Evolutionary conservation across 2,329 filamentous ascomycete species (phyloP), one percentile per base, ranked within the genome.

Genomic region (Aaosphaeria arxii): DNA sequence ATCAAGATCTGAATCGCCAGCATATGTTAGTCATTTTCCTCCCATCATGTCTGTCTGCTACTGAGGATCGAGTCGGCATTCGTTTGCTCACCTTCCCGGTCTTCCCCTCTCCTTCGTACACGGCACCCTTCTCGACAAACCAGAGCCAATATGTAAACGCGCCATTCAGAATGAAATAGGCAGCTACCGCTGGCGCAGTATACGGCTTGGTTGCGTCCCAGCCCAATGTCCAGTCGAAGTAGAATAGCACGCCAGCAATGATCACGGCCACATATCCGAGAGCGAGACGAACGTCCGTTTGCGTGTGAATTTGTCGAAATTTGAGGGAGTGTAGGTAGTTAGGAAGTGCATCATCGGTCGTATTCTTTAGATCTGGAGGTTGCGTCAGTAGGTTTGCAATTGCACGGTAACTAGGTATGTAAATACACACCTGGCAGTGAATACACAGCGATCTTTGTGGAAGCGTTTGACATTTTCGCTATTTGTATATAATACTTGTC

Each of bases 261-360:
- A 80, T 70, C 62, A 97, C 91, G 51, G 91, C 88, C 17, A 78
- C 72, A 74, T 95, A 97, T 54, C 94, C 94, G 6, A 99, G 78
- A 0, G 77, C 80, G 41, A 99, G 84, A 46, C 90, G 89, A 42
- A 95, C 82, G 64, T 97, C 91, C 61, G 85, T 84, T 42, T 94
- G 84, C 49, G 74, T 80, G 74, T 97, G 87, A 55, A 88, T 85
- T 73, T 95, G 91, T 54, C 76, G 81, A 78, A 96, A 96, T 57
- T 80, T 85, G 69, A 97, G 84, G 31, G 85, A 88, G 73, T 89
- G 92, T 54, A 99, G 85, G 77, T 97, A 97, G 74, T 94, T 91
- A 50, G 88, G 85, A 51, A 99, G 86, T 48, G 91, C 90, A 74
- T 99, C 94, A 75, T 99, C 94, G 57, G 89, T 90, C 36, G 91